Conservation (phyloP, 2,329 filamentous ascomycete genomes). For the Diaporthe eres region DNA sequence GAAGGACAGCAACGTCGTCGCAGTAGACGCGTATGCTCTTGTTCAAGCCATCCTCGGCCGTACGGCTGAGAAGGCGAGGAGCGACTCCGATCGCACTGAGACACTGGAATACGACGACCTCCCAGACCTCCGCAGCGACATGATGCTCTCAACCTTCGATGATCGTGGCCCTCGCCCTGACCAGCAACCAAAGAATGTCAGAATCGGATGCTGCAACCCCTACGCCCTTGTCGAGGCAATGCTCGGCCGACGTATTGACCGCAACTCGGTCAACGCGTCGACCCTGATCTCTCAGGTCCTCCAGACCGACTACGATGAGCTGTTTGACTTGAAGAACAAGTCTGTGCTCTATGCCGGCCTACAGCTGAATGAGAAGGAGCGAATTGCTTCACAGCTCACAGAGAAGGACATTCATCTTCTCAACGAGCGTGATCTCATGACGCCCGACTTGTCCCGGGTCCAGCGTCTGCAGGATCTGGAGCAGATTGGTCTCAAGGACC, state of each 20-base stretch:
- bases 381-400: slow-evolving; percentile 53
- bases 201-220: slow-evolving; percentile 59
- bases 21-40: slow-evolving; percentile 54
- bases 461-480: slow-evolving; percentile 55
- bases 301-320: slow-evolving; percentile 63
- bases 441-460: slow-evolving; percentile 58
- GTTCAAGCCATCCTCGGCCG: slow-evolving; percentile 56
- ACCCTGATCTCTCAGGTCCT: slow-evolving; percentile 57
- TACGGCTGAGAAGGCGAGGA: slow-evolving; percentile 47
- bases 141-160: slow-evolving; percentile 46
- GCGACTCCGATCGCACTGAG: slow-evolving; percentile 46
- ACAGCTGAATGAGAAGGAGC: slow-evolving; percentile 55
- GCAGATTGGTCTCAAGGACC: slow-evolving; percentile 57
- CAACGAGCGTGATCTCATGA: slow-evolving; percentile 57
- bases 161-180: slow-evolving; percentile 50
- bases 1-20: slow-evolving; percentile 42
- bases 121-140: slow-evolving; percentile 43
- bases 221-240: slow-evolving; percentile 61
- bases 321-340: slow-evolving; percentile 60
- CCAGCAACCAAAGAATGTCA: slow-evolving; percentile 54
- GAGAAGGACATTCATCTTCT: slow-evolving; percentile 58
- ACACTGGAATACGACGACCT: slow-evolving; percentile 53
- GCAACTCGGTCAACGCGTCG: slow-evolving; percentile 48
- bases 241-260: slow-evolving; percentile 57
- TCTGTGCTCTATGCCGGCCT: slow-evolving; percentile 60